These are phyloP conservation scores for Diatrype stigma DNA, from an alignment of 2,329 filamentous ascomycete genomes.

Conservation along the genomic window DNA sequence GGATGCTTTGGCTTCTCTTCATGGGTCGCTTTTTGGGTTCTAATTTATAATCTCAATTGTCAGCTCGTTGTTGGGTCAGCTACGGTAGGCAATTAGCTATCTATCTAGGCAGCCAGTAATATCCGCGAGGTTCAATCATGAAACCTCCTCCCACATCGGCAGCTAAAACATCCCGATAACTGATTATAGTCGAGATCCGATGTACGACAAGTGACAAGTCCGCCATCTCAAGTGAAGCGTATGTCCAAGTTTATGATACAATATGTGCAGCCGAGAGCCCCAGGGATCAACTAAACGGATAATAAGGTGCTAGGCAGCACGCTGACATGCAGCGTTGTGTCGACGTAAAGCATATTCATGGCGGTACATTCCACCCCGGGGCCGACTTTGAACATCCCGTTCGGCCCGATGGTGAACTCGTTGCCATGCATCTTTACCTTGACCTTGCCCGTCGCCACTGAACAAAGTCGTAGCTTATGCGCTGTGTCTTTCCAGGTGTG, in stretches of 20 bases:
- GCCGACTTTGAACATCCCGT: slow-evolving; percentile 41
- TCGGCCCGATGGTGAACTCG: slow-evolving; percentile 37
- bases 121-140: too few relatives aligned
- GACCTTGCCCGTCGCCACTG: slow-evolving; percentile 38
- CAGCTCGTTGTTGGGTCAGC: neutral
- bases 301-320: slow-evolving; percentile 10
- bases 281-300: too few relatives aligned
- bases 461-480: slow-evolving; percentile 34
- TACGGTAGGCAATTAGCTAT: neutral
- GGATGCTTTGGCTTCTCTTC: slow-evolving; percentile 2
- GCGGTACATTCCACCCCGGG: slow-evolving; percentile 34
- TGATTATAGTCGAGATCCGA: too few relatives aligned
- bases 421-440: slow-evolving; percentile 31
- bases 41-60: neutral
- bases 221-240: too few relatives aligned
- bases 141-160: too few relatives aligned
- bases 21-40: neutral
- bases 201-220: too few relatives aligned
- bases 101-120: too few relatives aligned
- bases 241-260: too few relatives aligned
- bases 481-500: slow-evolving; percentile 24
- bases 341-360: slow-evolving; percentile 40
- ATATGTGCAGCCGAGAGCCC: too few relatives aligned
- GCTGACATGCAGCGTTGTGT: slow-evolving; percentile 40
- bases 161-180: too few relatives aligned